Base-by-base conservation (phyloP, 257 asterid species). In the Gentiana macrophylla region DNA sequence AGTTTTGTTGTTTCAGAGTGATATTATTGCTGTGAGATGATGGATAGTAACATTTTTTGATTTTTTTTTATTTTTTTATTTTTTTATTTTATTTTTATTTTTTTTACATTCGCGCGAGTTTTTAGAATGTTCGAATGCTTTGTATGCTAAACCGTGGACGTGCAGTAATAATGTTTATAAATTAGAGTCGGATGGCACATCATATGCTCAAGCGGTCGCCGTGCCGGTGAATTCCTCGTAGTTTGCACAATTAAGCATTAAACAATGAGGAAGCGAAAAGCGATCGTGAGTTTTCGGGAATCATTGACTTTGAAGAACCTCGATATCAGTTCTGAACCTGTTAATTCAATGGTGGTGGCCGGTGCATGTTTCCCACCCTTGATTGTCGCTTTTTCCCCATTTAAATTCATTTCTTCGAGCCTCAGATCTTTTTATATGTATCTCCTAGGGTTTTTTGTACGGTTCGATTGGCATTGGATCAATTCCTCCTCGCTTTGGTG, bases 331-430 rank as follows among this genome's bases (percentile, higher is more conserved):
- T 61, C 60, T 61, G 55, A 58, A 53, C 57, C 37, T 51, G 32
- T 37, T 24, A 52, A 37, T 67, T 67, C 72, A 63, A 67, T 52
- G 48, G 47, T 53, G 10, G 7, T 49, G 63, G 60, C 52, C 67
- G 62, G 61, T 60, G 50, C 54, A 24, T 24, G 24, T 36, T 57
- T 24, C 55, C 5, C 66, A 15, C 68, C 80, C 46, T 53, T 60
- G 77, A 67, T 63, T 67, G 68, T 44, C 73, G 80, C 74, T 61
- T 53, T 49, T 38, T 50, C 59, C 68, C 35, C 54, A 11, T 36
- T 32, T 35, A 50, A 44, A 8, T 46, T 50, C 60, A 24, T 13
- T 35, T 52, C 54, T 32, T 5, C 60, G 2, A n/a, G 38, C 12
- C 50, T 56, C 38, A 8, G 38, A 6, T 41, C 9, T 13, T 2